Evolutionary conservation across 768 basidiomycete genomes (phyloP).

Genomic region (Pleurotus eryngii): DNA sequence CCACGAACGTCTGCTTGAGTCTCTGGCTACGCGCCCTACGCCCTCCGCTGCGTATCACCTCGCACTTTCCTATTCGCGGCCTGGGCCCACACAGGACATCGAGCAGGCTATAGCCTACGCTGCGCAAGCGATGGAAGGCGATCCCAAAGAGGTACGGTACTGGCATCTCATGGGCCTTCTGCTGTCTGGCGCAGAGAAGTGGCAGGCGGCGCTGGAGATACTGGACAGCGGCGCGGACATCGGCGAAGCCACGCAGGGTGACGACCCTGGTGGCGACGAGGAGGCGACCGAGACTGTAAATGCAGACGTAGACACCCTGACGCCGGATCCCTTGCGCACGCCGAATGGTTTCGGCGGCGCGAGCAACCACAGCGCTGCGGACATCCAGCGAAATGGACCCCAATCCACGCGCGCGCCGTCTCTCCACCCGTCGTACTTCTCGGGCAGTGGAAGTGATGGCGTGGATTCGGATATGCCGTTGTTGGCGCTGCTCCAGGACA

Average conservation of each 20-base stretch:
- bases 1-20: constrained; percentile 49
- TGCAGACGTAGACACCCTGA: constrained; percentile 10
- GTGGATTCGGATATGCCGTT: neutral
- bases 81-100: constrained; percentile 62
- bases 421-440: neutral
- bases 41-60: constrained; percentile 73
- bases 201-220: constrained; percentile 72
- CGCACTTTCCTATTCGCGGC: constrained; percentile 68
- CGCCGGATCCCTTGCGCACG: constrained; percentile 1
- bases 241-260: constrained; percentile 38
- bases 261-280: constrained; percentile 26
- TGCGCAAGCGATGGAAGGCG: constrained; percentile 68
- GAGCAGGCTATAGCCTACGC: constrained; percentile 66
- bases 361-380: constrained; percentile 13
- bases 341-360: constrained; percentile 10
- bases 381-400: constrained; percentile 9
- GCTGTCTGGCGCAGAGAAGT: constrained; percentile 75
- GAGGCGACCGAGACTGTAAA: constrained; percentile 11
- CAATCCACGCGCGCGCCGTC: constrained; percentile 6
- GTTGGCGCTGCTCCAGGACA: constrained; percentile 12
- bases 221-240: constrained; percentile 73
- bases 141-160: constrained; percentile 60
- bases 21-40: constrained; percentile 46
- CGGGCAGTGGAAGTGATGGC: neutral
- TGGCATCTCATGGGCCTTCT: constrained; percentile 92